phyloP scores from a whole-genome alignment of 805 yeast species.

The Zygotorulaspora florentina region DNA sequence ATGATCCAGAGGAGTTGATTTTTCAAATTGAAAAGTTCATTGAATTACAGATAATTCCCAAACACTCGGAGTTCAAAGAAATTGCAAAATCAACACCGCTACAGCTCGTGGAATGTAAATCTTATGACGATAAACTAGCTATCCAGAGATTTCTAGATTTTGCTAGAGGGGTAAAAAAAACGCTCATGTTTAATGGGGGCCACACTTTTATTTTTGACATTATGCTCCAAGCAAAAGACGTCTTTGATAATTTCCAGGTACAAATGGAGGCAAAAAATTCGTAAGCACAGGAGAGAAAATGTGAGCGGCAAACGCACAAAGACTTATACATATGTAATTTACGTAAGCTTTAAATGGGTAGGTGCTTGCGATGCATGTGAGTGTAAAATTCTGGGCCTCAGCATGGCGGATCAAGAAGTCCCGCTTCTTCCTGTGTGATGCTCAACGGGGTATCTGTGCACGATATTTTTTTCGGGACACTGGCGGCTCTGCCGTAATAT shows the following conservation, averaged over 20 bases:
- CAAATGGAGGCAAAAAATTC: background rate
- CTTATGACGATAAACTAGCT: conserved; percentile 19
- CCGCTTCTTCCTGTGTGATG: too few species aligned
- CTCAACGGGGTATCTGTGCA: too few species aligned
- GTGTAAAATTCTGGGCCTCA: too few species aligned
- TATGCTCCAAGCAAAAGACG: conserved; percentile 45
- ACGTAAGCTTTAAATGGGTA: too few species aligned
- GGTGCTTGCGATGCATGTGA: too few species aligned
- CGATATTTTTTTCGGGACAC: too few species aligned
- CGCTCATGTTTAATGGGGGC: conserved; percentile 52
- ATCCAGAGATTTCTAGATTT: conserved; percentile 36
- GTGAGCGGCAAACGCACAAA: background rate
- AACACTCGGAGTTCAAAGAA: conserved; percentile 11
- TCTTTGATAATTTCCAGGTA: conserved; percentile 37
- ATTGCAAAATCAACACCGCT: background rate
- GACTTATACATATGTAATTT: background rate
- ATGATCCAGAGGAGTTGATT: conserved; percentile 39
- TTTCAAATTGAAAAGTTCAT: conserved; percentile 39
- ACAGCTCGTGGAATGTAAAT: conserved; percentile 11
- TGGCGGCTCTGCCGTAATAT: too few species aligned
- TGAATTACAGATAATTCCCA: conserved; percentile 31
- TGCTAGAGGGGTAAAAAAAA: conserved; percentile 40
- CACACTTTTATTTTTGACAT: conserved; percentile 57
- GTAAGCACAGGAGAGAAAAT: background rate
- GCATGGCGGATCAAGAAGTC: too few species aligned